Base-by-base conservation (phyloP, 768 basidiomycete species). In the Lactarius sp. region DNA sequence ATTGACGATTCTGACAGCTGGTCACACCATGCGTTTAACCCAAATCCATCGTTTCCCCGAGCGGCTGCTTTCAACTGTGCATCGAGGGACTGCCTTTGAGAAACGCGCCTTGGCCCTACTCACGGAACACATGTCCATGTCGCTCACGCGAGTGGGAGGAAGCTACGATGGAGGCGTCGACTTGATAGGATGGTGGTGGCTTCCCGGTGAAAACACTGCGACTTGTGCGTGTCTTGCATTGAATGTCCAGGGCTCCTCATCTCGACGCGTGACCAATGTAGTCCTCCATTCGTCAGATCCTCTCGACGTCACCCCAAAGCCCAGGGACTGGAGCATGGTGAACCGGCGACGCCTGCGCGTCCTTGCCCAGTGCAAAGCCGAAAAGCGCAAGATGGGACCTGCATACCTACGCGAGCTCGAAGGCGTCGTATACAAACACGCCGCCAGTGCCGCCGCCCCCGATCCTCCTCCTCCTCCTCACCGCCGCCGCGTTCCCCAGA, bases 151-250 rank as follows among this genome's bases (percentile, higher is more conserved):
- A 56, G 85, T 94, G 16, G 94, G 94, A 4, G 92, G 94, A n/a
- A 85, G 80, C 69, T 80, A 84, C n/a, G 94, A 96, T 72, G 92
- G 94, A 5, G 94, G 94, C 0, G 77, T 97, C 49, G 94, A 97
- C 74, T 78, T 96, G 22, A 72, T 87, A 58, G 94, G 94, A 16
- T 95, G 92, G 92, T 96, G 94, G 94, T 93, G 87, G 87, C 76
- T 96, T 4, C 93, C 90, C 46, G 2, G 41, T 4, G 36, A 33
- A 37, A 44, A 27, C 0, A 12, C 31, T 9, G 10, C 56, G 2
- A 44, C 57, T 39, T 34, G 56, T 60, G 59, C 59, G 55, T 65
- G 34, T 58, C 57, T 18, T 36, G 34, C n/a, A 27, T 22, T 31
- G 42, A 16, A 27, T 37, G 14, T 22, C 12, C 22, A 50, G n/a